Base-by-base conservation (phyloP, 2,329 filamentous ascomycete species). In the Trichophyton benhamiae region DNA sequence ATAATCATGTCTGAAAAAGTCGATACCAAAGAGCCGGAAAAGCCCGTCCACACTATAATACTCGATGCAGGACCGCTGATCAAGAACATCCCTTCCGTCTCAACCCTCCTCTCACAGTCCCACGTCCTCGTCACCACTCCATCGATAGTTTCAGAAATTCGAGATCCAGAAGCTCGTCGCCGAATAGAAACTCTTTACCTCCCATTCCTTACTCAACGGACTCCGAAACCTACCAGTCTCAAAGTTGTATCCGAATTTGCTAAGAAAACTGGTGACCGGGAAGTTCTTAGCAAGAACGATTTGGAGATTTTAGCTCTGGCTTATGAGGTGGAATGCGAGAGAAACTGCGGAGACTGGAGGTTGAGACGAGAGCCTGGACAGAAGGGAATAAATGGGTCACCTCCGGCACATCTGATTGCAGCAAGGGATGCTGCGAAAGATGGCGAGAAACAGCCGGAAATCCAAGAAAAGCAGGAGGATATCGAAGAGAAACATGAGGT, bases 31-130 rank as follows among this genome's bases (percentile, higher is more conserved):
- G 67, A 64, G 30, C 61, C 71, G 2, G 49, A 69, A 6, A 96
- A 91, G 72, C 82, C 86, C 0, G 84, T 95, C 58, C 86, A 95
- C 76, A 87, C 87, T 60, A 83, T 97, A 59, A 82, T 97, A 30
- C 82, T 99, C 66, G 94, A 99, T 72, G 88, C 94, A 2, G 92
- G 91, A 27, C 91, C 92, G 6, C 85, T 99, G 63, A 91, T 99
- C 73, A 92, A 92, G 72, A 96, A 96, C 76, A 87, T 94, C 66
- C 90, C 92, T 11, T 80, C 89, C 9, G 83, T 94, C 25, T 95
- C 89, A 53, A 89, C 88, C 0, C 83, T 99, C 9, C 79, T 96
- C 59, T 81, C 83, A 42, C 85, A 89, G 71, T 86, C 90, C 57
- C 86, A 94, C 69, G 78, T 82, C 63, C 80, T 96, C 48, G 84